Base-by-base conservation (phyloP, 2,329 filamentous ascomycete genomes). In the Fusarium sp. region DNA sequence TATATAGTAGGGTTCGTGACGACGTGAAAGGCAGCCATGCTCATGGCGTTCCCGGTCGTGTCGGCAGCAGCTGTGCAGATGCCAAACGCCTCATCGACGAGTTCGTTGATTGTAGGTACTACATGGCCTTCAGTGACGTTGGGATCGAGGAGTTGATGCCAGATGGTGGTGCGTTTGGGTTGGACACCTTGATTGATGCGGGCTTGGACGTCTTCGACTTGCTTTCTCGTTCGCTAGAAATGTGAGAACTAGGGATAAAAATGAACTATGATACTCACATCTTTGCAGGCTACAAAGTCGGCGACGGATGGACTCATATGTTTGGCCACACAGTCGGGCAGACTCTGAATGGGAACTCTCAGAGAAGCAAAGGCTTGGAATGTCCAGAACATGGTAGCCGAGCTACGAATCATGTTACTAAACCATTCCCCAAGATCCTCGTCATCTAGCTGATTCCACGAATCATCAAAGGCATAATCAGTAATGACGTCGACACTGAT, bases 391-490 rank as follows among this genome's bases (percentile, higher is more conserved):
- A 65, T 58, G 31, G 51, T 23, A 2, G 31, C 42, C 9, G 62
- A 65, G 13, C 44, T 49, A 9, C 58, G 58, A 7, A 65, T 31
- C 62, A 65, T 62, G 4, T 58, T 13, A 2, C 53, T 62, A 14
- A 70, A 68, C 67, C 67, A 68, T n/a, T 58, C 56, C 1, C 67
- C 65, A 0, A 70, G 46, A 46, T 65, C 61, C 0, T 63, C 60
- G 0, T 50, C 62, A 20, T 65, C 67, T 4, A 70, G 53, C 9
- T 68, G 64, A 6, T 65, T 38, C 65, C 67, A 70, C 4, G 61
- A 65, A 4, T 70, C 62, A 18, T 67, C 67, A 61, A 70, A 70
- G 3, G 62, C 67, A 34, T 70, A 70, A n/a, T 70, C 65, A 9
- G 67, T 65, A 10, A 68, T 58, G 6, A 63, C 63, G 20, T 70